Evolutionary conservation across 1,284 basidiomycete species (phyloP).

Genomic region (Sphaerobolus stellatus): DNA sequence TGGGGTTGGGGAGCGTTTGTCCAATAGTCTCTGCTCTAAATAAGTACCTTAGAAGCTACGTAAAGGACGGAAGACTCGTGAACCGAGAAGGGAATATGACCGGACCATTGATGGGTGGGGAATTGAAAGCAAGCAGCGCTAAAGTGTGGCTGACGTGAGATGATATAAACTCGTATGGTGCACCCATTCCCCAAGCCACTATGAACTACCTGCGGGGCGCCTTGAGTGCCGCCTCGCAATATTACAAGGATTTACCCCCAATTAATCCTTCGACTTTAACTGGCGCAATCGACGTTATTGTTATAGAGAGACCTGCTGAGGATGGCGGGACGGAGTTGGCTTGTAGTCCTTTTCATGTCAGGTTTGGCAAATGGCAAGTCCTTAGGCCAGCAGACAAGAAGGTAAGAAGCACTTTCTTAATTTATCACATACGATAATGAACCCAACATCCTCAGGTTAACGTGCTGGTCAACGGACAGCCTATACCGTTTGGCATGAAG

Average conservation of each 20-base stretch:
- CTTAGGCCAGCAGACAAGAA: slow-evolving; percentile 93
- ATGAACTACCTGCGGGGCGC: slow-evolving; percentile 86
- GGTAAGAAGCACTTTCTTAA: slow-evolving; percentile 37
- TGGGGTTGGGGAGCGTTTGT: too few relatives aligned
- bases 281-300: slow-evolving; percentile 96
- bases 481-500: slow-evolving; percentile 96
- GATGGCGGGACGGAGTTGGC: slow-evolving; percentile 72
- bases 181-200: slow-evolving; percentile 6
- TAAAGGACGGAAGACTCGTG: too few relatives aligned
- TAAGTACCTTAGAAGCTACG: too few relatives aligned
- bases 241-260: slow-evolving; percentile 74
- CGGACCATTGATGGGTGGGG: slow-evolving; percentile 8
- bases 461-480: slow-evolving; percentile 76
- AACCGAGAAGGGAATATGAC: too few relatives aligned
- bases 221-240: slow-evolving; percentile 77
- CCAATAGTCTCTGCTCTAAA: too few relatives aligned
- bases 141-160: slow-evolving; percentile 8
- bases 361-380: slow-evolving; percentile 98
- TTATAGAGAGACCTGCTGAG: slow-evolving; percentile 72
- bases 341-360: slow-evolving; percentile 96
- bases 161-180: slow-evolving; percentile 2
- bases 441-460: slow-evolving; percentile 57
- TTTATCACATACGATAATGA: slow-evolving; percentile 14
- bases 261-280: slow-evolving; percentile 94
- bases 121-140: not conserved